Evolutionary conservation across 2,329 filamentous ascomycete species (phyloP), one percentile per base, ranked within the genome.

Genomic region (Penicillium capsulatum): DNA sequence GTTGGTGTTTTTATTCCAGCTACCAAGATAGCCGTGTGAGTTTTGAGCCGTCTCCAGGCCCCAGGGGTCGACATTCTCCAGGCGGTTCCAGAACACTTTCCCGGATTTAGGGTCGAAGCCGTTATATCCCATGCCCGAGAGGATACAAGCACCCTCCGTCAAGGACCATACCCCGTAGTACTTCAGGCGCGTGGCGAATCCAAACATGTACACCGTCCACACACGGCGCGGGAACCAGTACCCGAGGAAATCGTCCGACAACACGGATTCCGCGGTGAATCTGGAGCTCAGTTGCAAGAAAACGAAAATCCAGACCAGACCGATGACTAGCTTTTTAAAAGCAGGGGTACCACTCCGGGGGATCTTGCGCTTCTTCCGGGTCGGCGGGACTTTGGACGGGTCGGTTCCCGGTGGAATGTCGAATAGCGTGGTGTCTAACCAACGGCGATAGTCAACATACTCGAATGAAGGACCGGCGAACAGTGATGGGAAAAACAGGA

Each of bases 1-100:
- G 64, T 96, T 98, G 9, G 92, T 98, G 67, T 97, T 97, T 71
- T 96, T 95, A 65, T 98, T 98, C 92, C 92, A 98, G 57, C 81
- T 85, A 34, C 83, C 91, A 3, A 98, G 76, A 57, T 92, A 97
- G 2, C 80, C 89, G 38, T 91, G 82, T n/a, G 86, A 86, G 63
- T 97, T 98, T 67, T 96, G 90, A 1, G 91, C 92, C 1, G 80
- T 75, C 68, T 98, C 92, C 17, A 98, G 86, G 2, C 79, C 80
- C 75, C 81, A 83, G 0, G 92, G 85, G 51, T 86, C 81, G 52
- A 98, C 87, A 59, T 98, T 98, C 54, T 87, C 84, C 13, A 97
- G 72, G 17, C 91, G 81, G 59, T 95, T 83, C 86, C 92, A 98
- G 43, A 83, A 85, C 1, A 94, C 83, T 59, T 86, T 88, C 42